These are phyloP conservation scores for Sungouiozyma intestinalis DNA, from an alignment of 805 yeast genomes.

Conservation along the genomic window DNA sequence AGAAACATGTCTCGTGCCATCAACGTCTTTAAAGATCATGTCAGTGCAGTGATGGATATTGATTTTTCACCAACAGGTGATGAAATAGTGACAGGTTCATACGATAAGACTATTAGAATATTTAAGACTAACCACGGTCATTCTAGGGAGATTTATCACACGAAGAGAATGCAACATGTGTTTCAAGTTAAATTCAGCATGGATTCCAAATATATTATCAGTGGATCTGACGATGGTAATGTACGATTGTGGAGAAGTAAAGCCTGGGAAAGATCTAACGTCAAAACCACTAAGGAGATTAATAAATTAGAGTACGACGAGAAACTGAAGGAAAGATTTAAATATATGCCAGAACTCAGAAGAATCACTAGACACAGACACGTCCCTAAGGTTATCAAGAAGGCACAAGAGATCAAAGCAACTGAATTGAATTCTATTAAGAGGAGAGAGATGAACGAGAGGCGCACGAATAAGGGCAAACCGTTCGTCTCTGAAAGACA, in stretches of 20 bases:
- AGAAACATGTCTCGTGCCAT: conserved; percentile 72
- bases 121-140: conserved; percentile 74
- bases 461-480: conserved; percentile 60
- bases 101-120: conserved; percentile 85
- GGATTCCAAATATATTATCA: conserved; percentile 77
- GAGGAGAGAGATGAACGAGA: conserved; percentile 72
- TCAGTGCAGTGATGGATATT: conserved; percentile 86
- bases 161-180: conserved; percentile 95
- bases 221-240: conserved; percentile 96
- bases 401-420: conserved; percentile 77
- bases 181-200: conserved; percentile 75
- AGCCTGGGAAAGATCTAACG: conserved; percentile 75
- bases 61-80: conserved; percentile 97
- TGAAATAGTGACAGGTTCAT: conserved; percentile 89
- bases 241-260: conserved; percentile 85
- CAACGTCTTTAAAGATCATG: conserved; percentile 89
- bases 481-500: conserved; percentile 64
- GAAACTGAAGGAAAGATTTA: conserved; percentile 83
- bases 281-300: conserved; percentile 71
- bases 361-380: conserved; percentile 89
- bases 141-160: conserved; percentile 89
- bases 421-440: conserved; percentile 63
- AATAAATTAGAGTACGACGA: conserved; percentile 81
- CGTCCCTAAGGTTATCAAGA: conserved; percentile 76
- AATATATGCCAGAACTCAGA: conserved; percentile 92